Conservation (phyloP, 2,329 filamentous ascomycete species). For the Lecanicillium sp. region DNA sequence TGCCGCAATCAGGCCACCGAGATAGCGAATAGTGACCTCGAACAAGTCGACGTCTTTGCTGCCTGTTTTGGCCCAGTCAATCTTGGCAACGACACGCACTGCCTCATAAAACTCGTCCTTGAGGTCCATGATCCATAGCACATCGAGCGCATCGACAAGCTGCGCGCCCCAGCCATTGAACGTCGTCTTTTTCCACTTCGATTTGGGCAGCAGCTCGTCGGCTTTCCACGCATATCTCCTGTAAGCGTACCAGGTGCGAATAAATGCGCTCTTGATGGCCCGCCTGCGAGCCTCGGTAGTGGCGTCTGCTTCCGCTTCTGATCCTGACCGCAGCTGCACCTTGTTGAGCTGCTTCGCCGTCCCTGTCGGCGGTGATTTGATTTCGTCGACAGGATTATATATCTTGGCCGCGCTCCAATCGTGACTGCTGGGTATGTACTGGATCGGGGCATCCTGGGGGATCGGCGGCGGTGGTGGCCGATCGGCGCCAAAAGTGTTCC, state of each 20-base stretch:
- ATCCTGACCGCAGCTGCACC: constrained; percentile 34
- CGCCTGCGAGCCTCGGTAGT: too few species aligned
- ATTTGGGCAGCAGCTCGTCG: constrained; percentile 46
- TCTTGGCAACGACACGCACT: constrained; percentile 31
- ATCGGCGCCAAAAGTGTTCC: neutral
- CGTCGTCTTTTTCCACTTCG: constrained; percentile 34
- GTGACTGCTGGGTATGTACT: constrained; percentile 26
- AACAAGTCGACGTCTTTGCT: constrained; percentile 46
- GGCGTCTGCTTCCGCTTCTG: constrained; percentile 16
- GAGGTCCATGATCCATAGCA: constrained; percentile 51
- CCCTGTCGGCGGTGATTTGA: constrained; percentile 26
- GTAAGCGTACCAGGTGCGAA: constrained; percentile 43
- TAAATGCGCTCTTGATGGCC: constrained; percentile 27
- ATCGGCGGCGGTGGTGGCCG: constrained; percentile 6
- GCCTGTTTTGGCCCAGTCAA: constrained; percentile 45
- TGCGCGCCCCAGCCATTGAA: constrained; percentile 51
- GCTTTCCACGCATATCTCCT: constrained; percentile 46
- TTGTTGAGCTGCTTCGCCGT: constrained; percentile 21
- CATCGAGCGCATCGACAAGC: constrained; percentile 50
- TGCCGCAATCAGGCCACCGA: constrained; percentile 43
- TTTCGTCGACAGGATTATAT: constrained; percentile 22
- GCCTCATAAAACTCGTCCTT: constrained; percentile 15
- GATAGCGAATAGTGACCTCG: constrained; percentile 51
- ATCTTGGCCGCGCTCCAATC: constrained; percentile 27
- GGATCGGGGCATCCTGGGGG: constrained; percentile 15